Percentiles rank a stretch among this genome's conserved stretches.
Conservation (phyloP, 2,329 filamentous ascomycete genomes). For the Diaporthe eres region DNA sequence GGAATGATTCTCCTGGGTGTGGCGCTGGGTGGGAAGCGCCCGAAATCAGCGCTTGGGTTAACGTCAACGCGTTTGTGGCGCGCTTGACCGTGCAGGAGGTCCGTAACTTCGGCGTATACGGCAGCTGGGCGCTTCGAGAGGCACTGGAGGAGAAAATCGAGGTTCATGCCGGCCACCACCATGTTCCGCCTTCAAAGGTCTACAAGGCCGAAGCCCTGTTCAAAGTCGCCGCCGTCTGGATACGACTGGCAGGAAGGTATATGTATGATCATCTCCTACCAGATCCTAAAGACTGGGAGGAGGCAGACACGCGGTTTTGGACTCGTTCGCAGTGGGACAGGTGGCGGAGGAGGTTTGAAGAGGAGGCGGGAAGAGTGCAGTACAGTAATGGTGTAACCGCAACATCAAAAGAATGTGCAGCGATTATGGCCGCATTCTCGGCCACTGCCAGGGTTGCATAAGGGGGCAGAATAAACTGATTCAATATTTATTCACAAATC, state of each 20-base stretch:
- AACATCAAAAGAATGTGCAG: neutral
- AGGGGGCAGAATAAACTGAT: neutral
- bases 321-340: constrained; percentile 4
- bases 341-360: constrained; percentile 27
- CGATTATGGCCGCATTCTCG: neutral
- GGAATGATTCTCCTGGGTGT: constrained; percentile 43
- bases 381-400: neutral
- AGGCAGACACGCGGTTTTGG: neutral
- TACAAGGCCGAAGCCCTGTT: constrained; percentile 28
- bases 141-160: constrained; percentile 4
- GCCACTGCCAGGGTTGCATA: too few relatives aligned
- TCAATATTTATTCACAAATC: neutral
- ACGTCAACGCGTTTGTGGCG: constrained; percentile 43
- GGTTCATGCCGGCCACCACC: neutral
- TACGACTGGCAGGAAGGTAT: constrained; percentile 1
- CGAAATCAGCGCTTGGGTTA: constrained; percentile 41
- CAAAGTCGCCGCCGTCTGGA: constrained; percentile 24
- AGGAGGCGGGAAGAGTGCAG: constrained; percentile 2
- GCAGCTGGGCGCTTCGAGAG: constrained; percentile 10
- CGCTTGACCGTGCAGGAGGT: constrained; percentile 33
- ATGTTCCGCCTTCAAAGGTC: neutral
- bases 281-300: neutral
- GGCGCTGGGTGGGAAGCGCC: constrained; percentile 41
- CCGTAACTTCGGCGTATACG: constrained; percentile 9
- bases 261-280: neutral